These are phyloP conservation scores for Gillenia trifoliata DNA, from an alignment of 306 rosid genomes.

Conservation along the genomic window DNA sequence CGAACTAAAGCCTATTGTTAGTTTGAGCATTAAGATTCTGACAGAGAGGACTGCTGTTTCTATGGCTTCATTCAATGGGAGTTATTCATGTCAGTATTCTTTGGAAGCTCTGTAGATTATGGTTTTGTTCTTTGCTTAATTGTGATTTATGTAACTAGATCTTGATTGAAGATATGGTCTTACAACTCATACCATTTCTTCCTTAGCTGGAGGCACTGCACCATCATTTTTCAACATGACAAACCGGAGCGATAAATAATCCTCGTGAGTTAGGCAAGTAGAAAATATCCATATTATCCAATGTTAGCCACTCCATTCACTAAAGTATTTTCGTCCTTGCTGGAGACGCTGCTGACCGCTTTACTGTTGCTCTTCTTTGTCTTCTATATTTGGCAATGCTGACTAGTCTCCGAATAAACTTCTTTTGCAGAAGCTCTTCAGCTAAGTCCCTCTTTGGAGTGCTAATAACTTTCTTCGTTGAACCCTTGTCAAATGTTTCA, in stretches of 20 bases:
- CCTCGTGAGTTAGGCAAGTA: slow-evolving; percentile 5
- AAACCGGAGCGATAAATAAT: slow-evolving; percentile 13
- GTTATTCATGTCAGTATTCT: too few relatives aligned
- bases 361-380: slow-evolving; percentile 38
- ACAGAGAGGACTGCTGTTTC: too few relatives aligned
- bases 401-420: slow-evolving; percentile 51
- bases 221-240: slow-evolving; percentile 19
- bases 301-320: slow-evolving; percentile 65
- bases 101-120: too few relatives aligned
- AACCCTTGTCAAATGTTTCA: slow-evolving; percentile 21
- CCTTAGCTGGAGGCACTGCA: slow-evolving; percentile 18
- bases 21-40: too few relatives aligned
- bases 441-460: slow-evolving; percentile 15
- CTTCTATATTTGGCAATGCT: slow-evolving; percentile 40
- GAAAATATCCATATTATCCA: slow-evolving; percentile 22
- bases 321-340: slow-evolving; percentile 52
- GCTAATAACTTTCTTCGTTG: slow-evolving; percentile 16
- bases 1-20: too few relatives aligned
- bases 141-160: too few relatives aligned
- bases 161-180: too few relatives aligned
- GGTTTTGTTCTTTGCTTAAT: too few relatives aligned
- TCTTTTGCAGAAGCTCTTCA: slow-evolving; percentile 52
- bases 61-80: too few relatives aligned
- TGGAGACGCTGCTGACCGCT: slow-evolving; percentile 27
- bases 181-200: slow-evolving; percentile 45